phyloP scores from a whole-genome alignment of 148 eudicot species.

The Tetragonia tetragonoides region DNA sequence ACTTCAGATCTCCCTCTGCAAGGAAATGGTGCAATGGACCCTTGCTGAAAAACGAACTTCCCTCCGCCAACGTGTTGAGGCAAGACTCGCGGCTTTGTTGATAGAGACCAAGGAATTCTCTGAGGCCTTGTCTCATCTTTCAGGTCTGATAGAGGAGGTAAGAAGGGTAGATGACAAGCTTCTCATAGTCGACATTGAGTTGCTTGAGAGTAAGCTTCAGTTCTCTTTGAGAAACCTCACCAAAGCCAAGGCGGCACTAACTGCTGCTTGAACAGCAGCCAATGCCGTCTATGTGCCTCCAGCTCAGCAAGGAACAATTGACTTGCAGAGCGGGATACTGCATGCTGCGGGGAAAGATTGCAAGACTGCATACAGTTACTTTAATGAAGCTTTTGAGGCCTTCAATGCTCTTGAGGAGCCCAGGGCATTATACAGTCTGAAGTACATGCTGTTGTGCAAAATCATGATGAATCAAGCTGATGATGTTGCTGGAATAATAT shows the following conservation, averaged over 20 bases:
- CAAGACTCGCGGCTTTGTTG: constrained; percentile 42
- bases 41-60: constrained; percentile 45
- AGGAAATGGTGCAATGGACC: constrained; percentile 51
- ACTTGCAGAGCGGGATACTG: constrained; percentile 48
- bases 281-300: constrained; percentile 54
- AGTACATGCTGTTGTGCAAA: constrained; percentile 50
- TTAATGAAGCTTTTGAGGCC: constrained; percentile 51
- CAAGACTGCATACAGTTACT: constrained; percentile 45
- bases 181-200: constrained; percentile 47
- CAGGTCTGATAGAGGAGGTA: constrained; percentile 47
- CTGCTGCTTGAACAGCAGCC: constrained; percentile 53
- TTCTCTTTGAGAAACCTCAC: constrained; percentile 50
- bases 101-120: constrained; percentile 48
- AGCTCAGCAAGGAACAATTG: constrained; percentile 52
- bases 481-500: constrained; percentile 48
- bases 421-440: constrained; percentile 48
- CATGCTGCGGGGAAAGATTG: constrained; percentile 53
- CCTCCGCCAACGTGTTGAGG: constrained; percentile 47
- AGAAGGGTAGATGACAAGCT: constrained; percentile 52
- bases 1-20: constrained; percentile 49
- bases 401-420: constrained; percentile 53
- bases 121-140: constrained; percentile 42
- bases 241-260: constrained; percentile 53
- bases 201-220: constrained; percentile 49
- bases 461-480: constrained; percentile 57